phyloP scores from a whole-genome alignment of 164 flowering plant genomes.

The Buxus sempervirens region DNA sequence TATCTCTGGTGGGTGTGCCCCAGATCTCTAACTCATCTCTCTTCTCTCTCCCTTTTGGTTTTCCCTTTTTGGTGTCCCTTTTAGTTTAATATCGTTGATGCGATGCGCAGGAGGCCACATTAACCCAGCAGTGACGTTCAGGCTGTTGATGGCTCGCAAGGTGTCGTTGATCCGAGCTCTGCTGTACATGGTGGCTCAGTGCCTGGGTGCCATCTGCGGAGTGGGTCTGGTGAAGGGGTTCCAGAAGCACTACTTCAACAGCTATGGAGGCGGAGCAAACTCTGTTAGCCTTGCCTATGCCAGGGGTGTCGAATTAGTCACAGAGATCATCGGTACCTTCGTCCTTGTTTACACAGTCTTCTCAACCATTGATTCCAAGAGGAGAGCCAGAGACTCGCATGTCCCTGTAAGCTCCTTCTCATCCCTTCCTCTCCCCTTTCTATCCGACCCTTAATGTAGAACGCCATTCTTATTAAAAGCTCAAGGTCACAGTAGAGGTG shows the following conservation, averaged over 20 bases:
- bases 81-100: neutral
- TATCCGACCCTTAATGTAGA: too few species aligned
- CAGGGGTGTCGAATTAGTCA: conserved; percentile 50
- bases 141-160: conserved; percentile 53
- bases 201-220: conserved; percentile 57
- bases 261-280: conserved; percentile 59
- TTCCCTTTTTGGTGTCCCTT: too few species aligned
- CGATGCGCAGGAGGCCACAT: conserved; percentile 44
- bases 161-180: conserved; percentile 57
- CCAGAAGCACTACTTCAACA: conserved; percentile 33
- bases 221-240: conserved; percentile 57
- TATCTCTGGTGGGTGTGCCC: conserved; percentile 48
- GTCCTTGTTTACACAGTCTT: conserved; percentile 65
- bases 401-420: conserved; percentile 41
- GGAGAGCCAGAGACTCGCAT: conserved; percentile 62
- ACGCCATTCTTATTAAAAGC: too few species aligned
- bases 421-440: neutral
- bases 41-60: neutral
- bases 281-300: conserved; percentile 35
- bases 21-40: too few species aligned
- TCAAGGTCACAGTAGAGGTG: too few species aligned
- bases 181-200: conserved; percentile 61
- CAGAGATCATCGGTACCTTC: conserved; percentile 63
- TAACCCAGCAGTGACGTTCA: conserved; percentile 47
- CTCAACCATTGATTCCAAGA: conserved; percentile 66